Conservation (phyloP, 257 asterid species). For the Solanum bulbocastanum region DNA sequence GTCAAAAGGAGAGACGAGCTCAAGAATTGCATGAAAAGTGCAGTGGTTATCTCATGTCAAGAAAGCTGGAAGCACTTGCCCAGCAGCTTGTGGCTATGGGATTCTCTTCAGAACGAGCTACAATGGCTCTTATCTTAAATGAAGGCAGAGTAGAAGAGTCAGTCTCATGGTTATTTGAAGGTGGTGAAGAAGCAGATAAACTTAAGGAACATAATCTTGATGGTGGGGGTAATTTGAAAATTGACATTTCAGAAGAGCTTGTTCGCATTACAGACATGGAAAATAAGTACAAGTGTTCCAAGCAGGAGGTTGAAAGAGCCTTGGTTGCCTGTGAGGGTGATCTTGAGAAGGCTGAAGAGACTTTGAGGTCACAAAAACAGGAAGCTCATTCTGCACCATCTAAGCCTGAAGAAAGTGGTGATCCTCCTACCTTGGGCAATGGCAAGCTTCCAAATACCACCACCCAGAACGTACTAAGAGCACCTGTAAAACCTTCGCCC, state of each 20-base stretch:
- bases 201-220: conserved; percentile 46
- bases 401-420: conserved; percentile 59
- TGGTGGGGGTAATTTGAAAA: conserved; percentile 63
- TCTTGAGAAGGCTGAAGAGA: conserved; percentile 78
- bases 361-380: conserved; percentile 59
- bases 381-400: conserved; percentile 39
- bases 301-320: conserved; percentile 90
- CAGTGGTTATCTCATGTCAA: conserved; percentile 72
- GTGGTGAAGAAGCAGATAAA: conserved; percentile 50
- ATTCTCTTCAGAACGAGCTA: conserved; percentile 83
- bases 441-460: conserved; percentile 26
- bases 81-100: conserved; percentile 97
- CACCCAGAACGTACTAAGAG: conserved; percentile 31
- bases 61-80: conserved; percentile 70
- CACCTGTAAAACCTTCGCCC: conserved; percentile 31
- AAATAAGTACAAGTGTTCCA: conserved; percentile 54
- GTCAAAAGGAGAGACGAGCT: conserved; percentile 78
- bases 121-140: conserved; percentile 85
- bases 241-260: conserved; percentile 88
- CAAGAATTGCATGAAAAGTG: conserved; percentile 72
- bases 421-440: conserved; percentile 38
- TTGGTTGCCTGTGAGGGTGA: conserved; percentile 84
- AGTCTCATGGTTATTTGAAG: conserved; percentile 73
- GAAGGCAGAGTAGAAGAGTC: conserved; percentile 96
- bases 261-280: conserved; percentile 66